Evolutionary conservation across 192 early-diverging fungal genomes (phyloP), one percentile per base, ranked within the genome.

Genomic region (Podila epicladia): DNA sequence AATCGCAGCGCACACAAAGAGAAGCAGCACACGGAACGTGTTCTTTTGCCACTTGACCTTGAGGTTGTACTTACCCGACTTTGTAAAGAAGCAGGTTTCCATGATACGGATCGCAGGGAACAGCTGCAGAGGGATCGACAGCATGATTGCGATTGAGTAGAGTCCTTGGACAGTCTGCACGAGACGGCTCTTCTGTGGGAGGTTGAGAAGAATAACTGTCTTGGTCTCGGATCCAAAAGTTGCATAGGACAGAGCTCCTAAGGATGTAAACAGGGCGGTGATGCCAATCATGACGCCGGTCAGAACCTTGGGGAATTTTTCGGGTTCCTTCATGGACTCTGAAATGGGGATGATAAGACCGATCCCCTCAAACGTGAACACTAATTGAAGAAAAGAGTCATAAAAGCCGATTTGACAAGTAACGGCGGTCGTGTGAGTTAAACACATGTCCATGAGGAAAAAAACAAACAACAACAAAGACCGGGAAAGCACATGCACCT

Each of bases 81-180:
- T 84, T 9, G 90, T 84, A 60, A 97, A 97, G 24, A 97, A 50
- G 20, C 89, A 94, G 38, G 90, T 92, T 70, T 98, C 96, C 66
- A 92, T 92, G 74, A 99, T 99, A 65, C 95, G 92, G 67, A 97
- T 95, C 11, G 95, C 93, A 1, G 97, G 96, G 84, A 98, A 99
- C 60, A 97, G 87, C 55, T 94, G 93, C 53, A 99, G 85, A 4
- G 97, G 97, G 59, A 97, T 96, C 12, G 95, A 96, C 26, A 98
- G 87, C 84, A 95, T 91, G 72, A 99, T 99, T 20, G 97, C 96
- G 57, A 98, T 83, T 32, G 94, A 93, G 79, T 99, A 98, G 7
- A 98, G 73, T 53, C 90, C 86, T 82, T 98, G 95, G 57, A 98
- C 86, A 51, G 85, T 82, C 62, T 88, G 83, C 9, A 94, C 94